Evolutionary conservation across 352 stramenopile species (phyloP), one percentile per base, ranked within the genome.

Genomic region (Phytopythium helicoides): DNA sequence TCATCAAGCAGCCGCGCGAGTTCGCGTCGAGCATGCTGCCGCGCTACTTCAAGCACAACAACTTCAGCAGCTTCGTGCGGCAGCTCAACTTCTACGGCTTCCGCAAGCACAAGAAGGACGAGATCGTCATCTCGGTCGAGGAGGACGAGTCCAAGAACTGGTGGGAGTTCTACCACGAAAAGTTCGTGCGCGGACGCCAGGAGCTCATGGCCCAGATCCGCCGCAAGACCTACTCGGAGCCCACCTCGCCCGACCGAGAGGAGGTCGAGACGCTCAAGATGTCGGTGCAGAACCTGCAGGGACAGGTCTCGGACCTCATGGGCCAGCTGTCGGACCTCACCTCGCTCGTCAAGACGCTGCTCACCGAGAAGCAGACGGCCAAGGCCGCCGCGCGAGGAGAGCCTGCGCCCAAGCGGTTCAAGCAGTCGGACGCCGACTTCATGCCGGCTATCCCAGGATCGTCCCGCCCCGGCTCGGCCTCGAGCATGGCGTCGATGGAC

Each of bases 31-130:
- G 78, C 31, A 93, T 97, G 62, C 82, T 97, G 14, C 90, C 90
- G 16, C 76, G 81, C 55, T 97, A 97, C 74, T 97, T 97, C 60
- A 97, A 97, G 77, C 90, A 97, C 86, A 95, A 94, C 66, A 97
- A 97, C 65, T 97, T 97, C 58, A 93, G 85, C 55, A 93, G 76
- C 47, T 97, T 97, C 66, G 89, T 97, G 66, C 84, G 90, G 16
- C 90, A 97, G 62, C 77, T 97, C 44, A 97, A 97, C 68, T 96
- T 97, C 54, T 97, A 97, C 60, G 89, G 89, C 40, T 97, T 97
- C 69, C 89, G 89, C 52, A 97, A 97, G 64, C 83, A 94, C 70
- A 95, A 96, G 70, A 91, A 92, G 55, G 85, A 93, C 53, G 85
- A 95, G 66, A 92, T 92, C 55, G 80, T 92, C 52, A 86, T 94